phyloP scores from a whole-genome alignment of 305 asterid genomes.

The Fraxinus latifolia region DNA sequence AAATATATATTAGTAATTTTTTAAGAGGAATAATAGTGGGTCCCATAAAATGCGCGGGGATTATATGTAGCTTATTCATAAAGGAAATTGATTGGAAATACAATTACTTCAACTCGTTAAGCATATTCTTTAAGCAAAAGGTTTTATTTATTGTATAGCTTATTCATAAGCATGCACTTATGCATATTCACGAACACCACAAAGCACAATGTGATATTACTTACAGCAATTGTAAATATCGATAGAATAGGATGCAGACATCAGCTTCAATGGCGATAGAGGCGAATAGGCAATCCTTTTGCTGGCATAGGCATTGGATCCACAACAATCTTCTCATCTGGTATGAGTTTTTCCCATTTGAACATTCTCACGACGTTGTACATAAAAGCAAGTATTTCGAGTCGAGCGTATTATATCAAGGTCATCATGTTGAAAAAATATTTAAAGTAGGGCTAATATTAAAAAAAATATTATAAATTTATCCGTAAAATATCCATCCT shows the following conservation, averaged over 20 bases:
- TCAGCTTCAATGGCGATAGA: background rate
- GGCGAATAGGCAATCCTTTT: slow-evolving; percentile 15
- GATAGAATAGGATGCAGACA: background rate
- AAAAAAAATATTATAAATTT: too few species aligned
- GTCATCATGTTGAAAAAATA: background rate
- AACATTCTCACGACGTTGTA: background rate
- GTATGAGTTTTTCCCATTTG: slow-evolving; percentile 11
- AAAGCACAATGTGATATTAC: background rate
- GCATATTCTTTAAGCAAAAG: background rate
- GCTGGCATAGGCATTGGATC: slow-evolving; percentile 1
- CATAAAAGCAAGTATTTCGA: slow-evolving; percentile 21
- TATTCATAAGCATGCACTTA: background rate
- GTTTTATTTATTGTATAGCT: background rate
- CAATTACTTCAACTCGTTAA: background rate
- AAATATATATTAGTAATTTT: too few species aligned
- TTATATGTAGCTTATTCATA: background rate
- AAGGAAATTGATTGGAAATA: background rate
- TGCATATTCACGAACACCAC: background rate
- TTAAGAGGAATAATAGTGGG: too few species aligned
- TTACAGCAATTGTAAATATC: background rate
- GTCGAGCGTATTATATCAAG: background rate
- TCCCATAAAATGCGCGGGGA: too few species aligned
- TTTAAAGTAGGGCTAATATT: too few species aligned
- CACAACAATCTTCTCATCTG: slow-evolving; percentile 5
- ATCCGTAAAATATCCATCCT: too few species aligned